phyloP scores from a whole-genome alignment of 768 basidiomycete genomes.

The Boletus patriciae region DNA sequence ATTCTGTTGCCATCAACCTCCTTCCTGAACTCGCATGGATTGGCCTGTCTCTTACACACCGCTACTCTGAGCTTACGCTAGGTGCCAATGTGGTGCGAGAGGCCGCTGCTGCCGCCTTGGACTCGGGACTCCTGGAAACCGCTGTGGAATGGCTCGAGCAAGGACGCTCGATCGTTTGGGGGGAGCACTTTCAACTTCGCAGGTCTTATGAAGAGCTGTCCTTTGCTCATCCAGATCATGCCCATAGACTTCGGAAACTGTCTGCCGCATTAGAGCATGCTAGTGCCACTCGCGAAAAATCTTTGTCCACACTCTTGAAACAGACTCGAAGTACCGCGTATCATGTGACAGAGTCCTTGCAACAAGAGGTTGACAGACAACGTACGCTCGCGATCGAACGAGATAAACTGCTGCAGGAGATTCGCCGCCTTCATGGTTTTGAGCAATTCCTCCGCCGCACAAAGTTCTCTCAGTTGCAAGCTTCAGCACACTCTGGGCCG shows the following conservation, averaged over 20 bases:
- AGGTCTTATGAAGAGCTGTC: neutral
- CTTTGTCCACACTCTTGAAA: neutral
- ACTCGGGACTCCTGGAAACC: neutral
- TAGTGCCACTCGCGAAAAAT: too few relatives aligned
- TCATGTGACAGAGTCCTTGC: slow-evolving; percentile 1
- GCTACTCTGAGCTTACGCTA: too few relatives aligned
- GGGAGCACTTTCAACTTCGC: neutral
- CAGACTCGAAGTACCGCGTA: too few relatives aligned
- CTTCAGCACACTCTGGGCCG: neutral
- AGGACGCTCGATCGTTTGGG: slow-evolving; percentile 10
- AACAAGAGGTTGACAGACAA: neutral
- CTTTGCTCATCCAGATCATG: too few relatives aligned
- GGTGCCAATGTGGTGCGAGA: neutral
- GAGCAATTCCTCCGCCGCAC: slow-evolving; percentile 2
- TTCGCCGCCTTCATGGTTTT: slow-evolving; percentile 1
- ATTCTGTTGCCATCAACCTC: too few relatives aligned
- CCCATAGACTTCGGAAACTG: too few relatives aligned
- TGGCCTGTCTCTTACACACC: too few relatives aligned
- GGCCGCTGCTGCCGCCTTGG: neutral
- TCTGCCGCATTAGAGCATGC: too few relatives aligned
- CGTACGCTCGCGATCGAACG: slow-evolving; percentile 3
- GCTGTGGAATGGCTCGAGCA: slow-evolving; percentile 15
- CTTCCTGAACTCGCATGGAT: too few relatives aligned
- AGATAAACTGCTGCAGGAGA: neutral
- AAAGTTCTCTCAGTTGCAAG: neutral